Conservation (phyloP, 495 filamentous ascomycete genomes). For the Neurospora sp. region DNA sequence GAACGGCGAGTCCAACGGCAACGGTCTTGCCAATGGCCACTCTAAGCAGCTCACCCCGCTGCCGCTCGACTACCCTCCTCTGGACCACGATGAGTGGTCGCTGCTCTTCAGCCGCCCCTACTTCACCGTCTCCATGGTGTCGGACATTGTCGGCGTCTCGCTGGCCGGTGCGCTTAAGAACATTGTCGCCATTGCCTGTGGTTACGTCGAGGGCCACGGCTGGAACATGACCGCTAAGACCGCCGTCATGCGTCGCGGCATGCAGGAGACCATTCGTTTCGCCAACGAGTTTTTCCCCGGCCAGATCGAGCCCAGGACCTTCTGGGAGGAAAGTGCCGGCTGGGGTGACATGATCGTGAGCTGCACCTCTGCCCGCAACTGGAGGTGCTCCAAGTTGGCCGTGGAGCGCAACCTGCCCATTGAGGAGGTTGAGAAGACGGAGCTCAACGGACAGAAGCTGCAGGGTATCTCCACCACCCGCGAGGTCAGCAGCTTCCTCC, state of each 20-base stretch:
- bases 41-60: conserved; percentile 55
- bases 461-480: conserved; percentile 87
- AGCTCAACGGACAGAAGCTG: conserved; percentile 94
- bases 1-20: conserved; percentile 51
- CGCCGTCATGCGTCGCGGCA: conserved; percentile 88
- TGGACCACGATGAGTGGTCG: conserved; percentile 70
- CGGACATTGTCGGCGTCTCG: conserved; percentile 90
- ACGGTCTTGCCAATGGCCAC: conserved; percentile 15
- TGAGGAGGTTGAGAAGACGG: conserved; percentile 74
- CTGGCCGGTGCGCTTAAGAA: conserved; percentile 96
- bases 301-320: conserved; percentile 67
- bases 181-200: conserved; percentile 87
- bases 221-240: conserved; percentile 99
- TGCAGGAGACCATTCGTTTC: conserved; percentile 92
- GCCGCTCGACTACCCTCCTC: conserved; percentile 67
- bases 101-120: conserved; percentile 92
- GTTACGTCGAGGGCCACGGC: conserved; percentile 88
- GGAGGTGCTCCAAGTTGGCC: conserved; percentile 82
- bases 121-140: conserved; percentile 89
- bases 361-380: conserved; percentile 85
- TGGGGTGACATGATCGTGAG: conserved; percentile 95
- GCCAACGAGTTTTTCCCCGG: conserved; percentile 84
- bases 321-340: conserved; percentile 92
- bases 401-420: conserved; percentile 70
- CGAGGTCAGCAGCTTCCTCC: conserved; percentile 84